Conservation (phyloP, 192 early-diverging fungal species). For the Rhizophlyctis rosea region DNA sequence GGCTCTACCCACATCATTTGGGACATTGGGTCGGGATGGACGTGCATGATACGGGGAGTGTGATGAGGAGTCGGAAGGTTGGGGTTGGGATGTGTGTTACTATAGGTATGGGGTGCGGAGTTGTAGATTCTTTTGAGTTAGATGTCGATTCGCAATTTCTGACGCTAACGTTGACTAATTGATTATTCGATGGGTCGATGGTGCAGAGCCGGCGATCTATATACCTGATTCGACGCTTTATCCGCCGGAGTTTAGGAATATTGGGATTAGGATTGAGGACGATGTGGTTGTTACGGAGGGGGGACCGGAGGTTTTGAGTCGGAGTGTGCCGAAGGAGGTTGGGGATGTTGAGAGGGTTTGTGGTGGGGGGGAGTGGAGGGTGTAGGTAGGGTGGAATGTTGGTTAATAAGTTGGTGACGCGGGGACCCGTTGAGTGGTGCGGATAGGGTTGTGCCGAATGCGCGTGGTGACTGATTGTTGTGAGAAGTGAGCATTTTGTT, state of each 20-base stretch:
- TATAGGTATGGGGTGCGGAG: conserved; percentile 54
- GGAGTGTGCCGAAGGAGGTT: conserved; percentile 78
- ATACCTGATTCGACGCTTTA: conserved; percentile 69
- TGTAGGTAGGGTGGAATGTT: too few species aligned
- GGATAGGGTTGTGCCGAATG: too few species aligned
- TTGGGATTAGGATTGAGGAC: conserved; percentile 95
- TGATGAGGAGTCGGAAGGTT: conserved; percentile 69
- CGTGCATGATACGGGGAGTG: conserved; percentile 83
- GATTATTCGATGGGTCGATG: too few species aligned
- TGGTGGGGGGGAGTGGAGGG: too few species aligned
- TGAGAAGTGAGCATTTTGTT: too few species aligned
- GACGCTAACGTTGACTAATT: too few species aligned
- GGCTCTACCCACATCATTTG: conserved; percentile 91
- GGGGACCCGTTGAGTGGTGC: too few species aligned
- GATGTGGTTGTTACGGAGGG: conserved; percentile 74
- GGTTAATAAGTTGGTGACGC: too few species aligned
- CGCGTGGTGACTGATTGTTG: too few species aligned
- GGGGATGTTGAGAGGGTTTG: conserved; percentile 73
- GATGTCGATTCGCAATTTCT: too few species aligned
- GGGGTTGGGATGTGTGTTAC: conserved; percentile 87
- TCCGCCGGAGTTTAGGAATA: conserved; percentile 77
- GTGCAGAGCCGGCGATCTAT: conserved; percentile 85
- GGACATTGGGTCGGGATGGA: conserved; percentile 94
- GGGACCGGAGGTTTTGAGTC: conserved; percentile 67
- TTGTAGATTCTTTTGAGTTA: too few species aligned